Conservation (phyloP, 208 protist species). For the Leishmania arabica region DNA sequence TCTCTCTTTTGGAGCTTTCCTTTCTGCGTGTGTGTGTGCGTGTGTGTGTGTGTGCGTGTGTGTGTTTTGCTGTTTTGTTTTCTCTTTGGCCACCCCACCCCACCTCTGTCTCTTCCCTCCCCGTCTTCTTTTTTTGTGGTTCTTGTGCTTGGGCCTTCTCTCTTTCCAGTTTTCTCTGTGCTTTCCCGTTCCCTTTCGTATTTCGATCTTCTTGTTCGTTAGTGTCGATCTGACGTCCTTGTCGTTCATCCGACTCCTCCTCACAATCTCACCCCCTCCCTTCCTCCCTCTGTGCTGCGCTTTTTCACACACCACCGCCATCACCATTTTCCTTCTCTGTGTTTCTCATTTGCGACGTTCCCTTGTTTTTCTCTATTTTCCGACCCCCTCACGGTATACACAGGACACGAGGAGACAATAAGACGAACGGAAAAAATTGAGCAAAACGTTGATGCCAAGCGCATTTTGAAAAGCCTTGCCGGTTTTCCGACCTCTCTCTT, state of each 20-base stretch:
- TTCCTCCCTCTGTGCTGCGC: background rate
- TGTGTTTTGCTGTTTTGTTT: background rate
- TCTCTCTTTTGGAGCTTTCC: background rate
- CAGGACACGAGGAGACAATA: slow-evolving; percentile 5
- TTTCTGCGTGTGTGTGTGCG: background rate
- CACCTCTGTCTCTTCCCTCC: background rate
- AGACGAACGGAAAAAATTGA: background rate
- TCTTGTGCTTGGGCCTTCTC: background rate
- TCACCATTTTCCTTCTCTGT: background rate
- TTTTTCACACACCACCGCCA: background rate
- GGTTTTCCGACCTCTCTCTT: background rate
- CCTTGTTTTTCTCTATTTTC: slow-evolving; percentile 4
- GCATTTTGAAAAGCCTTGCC: background rate
- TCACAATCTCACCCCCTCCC: background rate
- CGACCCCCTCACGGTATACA: slow-evolving; percentile 6
- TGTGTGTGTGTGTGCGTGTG: background rate
- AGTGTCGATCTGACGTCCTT: slow-evolving; percentile 1
- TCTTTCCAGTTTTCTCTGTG: background rate
- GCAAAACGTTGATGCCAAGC: background rate
- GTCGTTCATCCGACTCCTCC: background rate
- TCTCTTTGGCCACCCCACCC: background rate
- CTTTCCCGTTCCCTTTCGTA: background rate
- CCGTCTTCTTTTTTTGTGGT: background rate
- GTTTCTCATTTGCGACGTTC: slow-evolving; percentile 1
- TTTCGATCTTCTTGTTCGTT: background rate